Percentiles rank a stretch among this genome's conserved stretches.
Evolutionary conservation across 495 filamentous ascomycete genomes (phyloP).

Genomic region (Penicillium waksmanii): DNA sequence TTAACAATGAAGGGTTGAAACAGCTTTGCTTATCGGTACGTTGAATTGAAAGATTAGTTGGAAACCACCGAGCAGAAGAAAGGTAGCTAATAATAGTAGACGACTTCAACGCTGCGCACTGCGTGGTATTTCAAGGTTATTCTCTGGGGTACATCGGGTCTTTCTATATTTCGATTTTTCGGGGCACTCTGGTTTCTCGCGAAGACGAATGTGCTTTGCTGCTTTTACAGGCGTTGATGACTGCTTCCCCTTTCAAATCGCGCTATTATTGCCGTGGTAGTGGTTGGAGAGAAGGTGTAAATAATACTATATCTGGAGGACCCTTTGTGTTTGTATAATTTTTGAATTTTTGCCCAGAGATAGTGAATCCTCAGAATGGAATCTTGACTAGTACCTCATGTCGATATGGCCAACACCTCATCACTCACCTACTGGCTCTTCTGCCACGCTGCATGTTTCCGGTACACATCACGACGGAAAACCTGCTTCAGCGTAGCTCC

Average conservation of each 20-base stretch:
- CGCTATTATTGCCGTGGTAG: not conserved
- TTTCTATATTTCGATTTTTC: slow-evolving; percentile 29
- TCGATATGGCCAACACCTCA: not conserved
- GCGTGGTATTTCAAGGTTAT: slow-evolving; percentile 28
- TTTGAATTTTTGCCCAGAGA: not conserved
- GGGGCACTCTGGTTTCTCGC: slow-evolving; percentile 27
- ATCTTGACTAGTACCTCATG: not conserved
- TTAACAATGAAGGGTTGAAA: slow-evolving; percentile 77
- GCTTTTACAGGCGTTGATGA: slow-evolving; percentile 20
- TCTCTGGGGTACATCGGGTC: slow-evolving; percentile 25
- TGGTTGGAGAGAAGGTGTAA: not conserved
- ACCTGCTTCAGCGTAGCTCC: slow-evolving; percentile 42
- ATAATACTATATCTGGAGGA: not conserved
- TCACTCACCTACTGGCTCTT: not conserved
- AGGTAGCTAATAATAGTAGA: slow-evolving; percentile 11
- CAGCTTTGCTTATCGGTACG: slow-evolving; percentile 80
- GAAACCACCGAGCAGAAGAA: not conserved
- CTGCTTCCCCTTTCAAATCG: not conserved
- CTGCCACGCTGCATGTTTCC: slow-evolving; percentile 30
- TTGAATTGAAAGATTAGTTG: slow-evolving; percentile 12
- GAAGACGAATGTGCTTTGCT: slow-evolving; percentile 23
- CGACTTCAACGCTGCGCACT: slow-evolving; percentile 19
- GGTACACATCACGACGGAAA: slow-evolving; percentile 48
- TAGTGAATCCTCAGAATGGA: not conserved
- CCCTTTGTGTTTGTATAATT: not conserved